phyloP scores from a whole-genome alignment of 2,329 filamentous ascomycete species.

The Neurospora sp. region DNA sequence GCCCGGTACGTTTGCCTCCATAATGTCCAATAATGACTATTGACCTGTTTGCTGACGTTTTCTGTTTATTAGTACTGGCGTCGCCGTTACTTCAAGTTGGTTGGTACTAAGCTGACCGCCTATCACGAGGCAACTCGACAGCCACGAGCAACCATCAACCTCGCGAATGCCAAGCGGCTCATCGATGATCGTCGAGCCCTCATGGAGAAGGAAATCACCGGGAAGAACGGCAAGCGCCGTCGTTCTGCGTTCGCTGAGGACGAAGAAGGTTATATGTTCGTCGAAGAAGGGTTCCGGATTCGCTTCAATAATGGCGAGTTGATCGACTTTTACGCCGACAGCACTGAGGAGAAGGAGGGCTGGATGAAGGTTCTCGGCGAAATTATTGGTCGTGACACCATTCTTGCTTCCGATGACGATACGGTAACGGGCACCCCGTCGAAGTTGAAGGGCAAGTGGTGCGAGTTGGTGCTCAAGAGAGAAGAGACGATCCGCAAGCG shows the following conservation, averaged over 20 bases:
- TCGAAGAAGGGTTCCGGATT: slow-evolving; percentile 97
- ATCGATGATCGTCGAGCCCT: slow-evolving; percentile 85
- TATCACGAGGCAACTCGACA: slow-evolving; percentile 94
- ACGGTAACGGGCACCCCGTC: slow-evolving; percentile 23
- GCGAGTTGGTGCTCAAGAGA: slow-evolving; percentile 55
- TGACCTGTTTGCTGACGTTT: slow-evolving; percentile 26
- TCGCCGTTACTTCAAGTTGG: slow-evolving; percentile 90
- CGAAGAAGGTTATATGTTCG: slow-evolving; percentile 99
- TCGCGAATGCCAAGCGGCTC: slow-evolving; percentile 82
- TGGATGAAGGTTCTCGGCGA: slow-evolving; percentile 90
- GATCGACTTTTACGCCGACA: slow-evolving; percentile 97
- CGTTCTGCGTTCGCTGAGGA: slow-evolving; percentile 96
- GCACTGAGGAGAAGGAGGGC: slow-evolving; percentile 73
- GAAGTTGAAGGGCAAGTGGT: slow-evolving; percentile 51
- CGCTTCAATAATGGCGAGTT: slow-evolving; percentile 97
- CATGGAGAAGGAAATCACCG: slow-evolving; percentile 72
- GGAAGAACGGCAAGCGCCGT: slow-evolving; percentile 68
- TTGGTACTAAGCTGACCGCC: slow-evolving; percentile 83
- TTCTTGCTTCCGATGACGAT: slow-evolving; percentile 34
- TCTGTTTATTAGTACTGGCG: slow-evolving; percentile 70
- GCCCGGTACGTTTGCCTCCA: slow-evolving; percentile 60
- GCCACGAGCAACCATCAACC: slow-evolving; percentile 91
- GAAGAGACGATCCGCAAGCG: slow-evolving; percentile 50
- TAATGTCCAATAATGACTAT: background rate
- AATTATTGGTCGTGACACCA: slow-evolving; percentile 47